Evolutionary conservation across 129 eudicot species (phyloP), one percentile per base, ranked within the genome.

Genomic region (Pittosporum tobira): DNA sequence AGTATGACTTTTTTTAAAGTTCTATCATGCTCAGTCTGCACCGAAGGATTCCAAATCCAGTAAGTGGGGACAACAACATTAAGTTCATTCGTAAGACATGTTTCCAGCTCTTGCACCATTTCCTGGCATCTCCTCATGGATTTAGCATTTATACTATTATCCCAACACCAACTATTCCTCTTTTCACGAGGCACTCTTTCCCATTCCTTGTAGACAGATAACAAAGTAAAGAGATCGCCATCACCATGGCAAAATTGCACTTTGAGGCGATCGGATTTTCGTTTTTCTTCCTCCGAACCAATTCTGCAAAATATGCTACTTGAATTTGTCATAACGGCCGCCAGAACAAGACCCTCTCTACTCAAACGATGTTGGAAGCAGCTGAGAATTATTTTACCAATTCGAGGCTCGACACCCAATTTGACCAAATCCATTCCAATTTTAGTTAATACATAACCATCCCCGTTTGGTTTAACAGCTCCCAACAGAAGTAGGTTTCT

Each of bases 251-350:
- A 91, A 68, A 91, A 91, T 49, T 79, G 84, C 60, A 91, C 85
- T 80, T 91, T 91, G 12, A 62, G 75, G 64, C 94, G 62, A 60
- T 91, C 98, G 10, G 98, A 86, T 64, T 86, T 86, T 3, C 62
- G 70, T 68, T 91, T 91, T 5, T 81, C 88, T 63, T 77, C 83
- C 12, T 71, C 83, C 20, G 70, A 71, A 28, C 98, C 98, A 22
- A 83, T 86, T 67, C 98, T 76, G 73, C 98, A 91, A 68, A 91
- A 91, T 51, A 91, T 83, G 70, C 90, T 78, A 67, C 88, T 87
- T 43, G 96, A 76, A 81, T 83, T 91, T 21, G 96, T 82, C 98
- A 91, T 83, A 26, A 91, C 87, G 8, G 98, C 94, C 27, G 98
- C 98, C 67, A 91, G 90, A 69, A 76, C 87, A 28, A 91, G 73